These are phyloP conservation scores for Penicillium sp. DNA, from an alignment of 2,329 filamentous ascomycete genomes.

Conservation along the genomic window DNA sequence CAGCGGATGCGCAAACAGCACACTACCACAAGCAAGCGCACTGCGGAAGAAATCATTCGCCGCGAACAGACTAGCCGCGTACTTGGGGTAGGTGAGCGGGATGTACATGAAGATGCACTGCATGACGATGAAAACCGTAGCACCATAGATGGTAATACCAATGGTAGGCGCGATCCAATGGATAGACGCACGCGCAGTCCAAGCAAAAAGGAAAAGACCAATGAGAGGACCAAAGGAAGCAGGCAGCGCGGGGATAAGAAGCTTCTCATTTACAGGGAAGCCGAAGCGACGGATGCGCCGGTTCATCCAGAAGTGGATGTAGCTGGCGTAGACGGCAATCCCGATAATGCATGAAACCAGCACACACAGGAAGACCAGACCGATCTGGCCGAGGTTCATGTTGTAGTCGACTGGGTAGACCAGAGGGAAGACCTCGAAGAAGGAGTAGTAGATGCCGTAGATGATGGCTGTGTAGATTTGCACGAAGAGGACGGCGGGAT, in stretches of 20 bases:
- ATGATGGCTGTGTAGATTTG: slow-evolving; percentile 62
- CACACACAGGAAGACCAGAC: slow-evolving; percentile 60
- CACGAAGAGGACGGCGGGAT: slow-evolving; percentile 62
- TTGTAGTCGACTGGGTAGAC: slow-evolving; percentile 60
- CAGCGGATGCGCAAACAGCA: slow-evolving; percentile 33
- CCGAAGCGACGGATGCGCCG: slow-evolving; percentile 50
- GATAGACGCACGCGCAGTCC: slow-evolving; percentile 25
- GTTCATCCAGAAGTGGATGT: slow-evolving; percentile 53
- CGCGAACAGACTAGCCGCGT: slow-evolving; percentile 35
- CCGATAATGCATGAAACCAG: slow-evolving; percentile 57
- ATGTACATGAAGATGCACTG: slow-evolving; percentile 44
- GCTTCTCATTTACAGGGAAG: slow-evolving; percentile 52
- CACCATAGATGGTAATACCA: slow-evolving; percentile 41
- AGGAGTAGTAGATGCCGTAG: slow-evolving; percentile 52
- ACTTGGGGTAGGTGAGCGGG: slow-evolving; percentile 32
- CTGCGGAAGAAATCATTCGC: slow-evolving; percentile 35
- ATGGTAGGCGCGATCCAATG: slow-evolving; percentile 39
- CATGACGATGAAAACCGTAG: slow-evolving; percentile 38
- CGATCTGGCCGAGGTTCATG: slow-evolving; percentile 58
- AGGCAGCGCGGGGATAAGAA: slow-evolving; percentile 54
- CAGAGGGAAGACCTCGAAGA: slow-evolving; percentile 65
- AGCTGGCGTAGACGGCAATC: slow-evolving; percentile 49
- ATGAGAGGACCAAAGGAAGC: slow-evolving; percentile 54
- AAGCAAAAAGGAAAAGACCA: slow-evolving; percentile 56
- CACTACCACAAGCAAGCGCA: slow-evolving; percentile 22